A percentile compares a stretch with the other conserved stretches of the same genome.
Conservation (phyloP, 208 protist genomes). For the Borovskyia barvae region DNA sequence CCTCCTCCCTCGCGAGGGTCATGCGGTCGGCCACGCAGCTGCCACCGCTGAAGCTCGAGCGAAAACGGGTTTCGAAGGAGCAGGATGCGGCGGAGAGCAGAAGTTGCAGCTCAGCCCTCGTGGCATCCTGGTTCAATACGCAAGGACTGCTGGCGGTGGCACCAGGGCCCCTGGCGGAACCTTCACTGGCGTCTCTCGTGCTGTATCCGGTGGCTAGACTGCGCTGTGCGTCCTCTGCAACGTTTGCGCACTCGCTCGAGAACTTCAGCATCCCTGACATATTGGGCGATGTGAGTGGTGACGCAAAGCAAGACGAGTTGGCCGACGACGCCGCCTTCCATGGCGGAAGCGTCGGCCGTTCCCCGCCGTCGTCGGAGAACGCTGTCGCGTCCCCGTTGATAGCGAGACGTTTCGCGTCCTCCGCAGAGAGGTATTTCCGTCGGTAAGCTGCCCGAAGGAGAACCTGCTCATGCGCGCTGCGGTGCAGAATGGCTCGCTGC, state of each 20-base stretch:
- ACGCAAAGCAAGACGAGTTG: slow-evolving; percentile 13
- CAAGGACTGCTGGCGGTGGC: too few species aligned
- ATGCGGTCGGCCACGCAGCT: neutral
- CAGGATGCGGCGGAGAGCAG: slow-evolving; percentile 23
- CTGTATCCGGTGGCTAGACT: neutral
- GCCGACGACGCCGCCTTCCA: neutral
- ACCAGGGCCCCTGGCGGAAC: too few species aligned
- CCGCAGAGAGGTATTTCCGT: slow-evolving; percentile 19
- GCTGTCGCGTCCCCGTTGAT: too few species aligned
- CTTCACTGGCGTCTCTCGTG: neutral
- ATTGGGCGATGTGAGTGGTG: slow-evolving; percentile 19
- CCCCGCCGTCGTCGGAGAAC: neutral
- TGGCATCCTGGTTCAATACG: slow-evolving; percentile 15
- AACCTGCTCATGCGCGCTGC: slow-evolving; percentile 43
- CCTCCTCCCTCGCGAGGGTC: neutral
- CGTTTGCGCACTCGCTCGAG: too few species aligned
- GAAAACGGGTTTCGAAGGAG: slow-evolving; percentile 1
- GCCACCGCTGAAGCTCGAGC: neutral
- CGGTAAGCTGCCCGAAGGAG: slow-evolving; percentile 35
- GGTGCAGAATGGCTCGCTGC: slow-evolving; percentile 41
- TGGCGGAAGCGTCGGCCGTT: neutral
- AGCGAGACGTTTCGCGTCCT: neutral
- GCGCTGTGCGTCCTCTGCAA: neutral
- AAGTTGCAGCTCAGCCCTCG: slow-evolving; percentile 23
- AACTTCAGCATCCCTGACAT: too few species aligned